A percentile compares a stretch with the other conserved stretches of the same genome.
Conservation (phyloP, 2,329 filamentous ascomycete genomes). For the Ilyonectria robusta region DNA sequence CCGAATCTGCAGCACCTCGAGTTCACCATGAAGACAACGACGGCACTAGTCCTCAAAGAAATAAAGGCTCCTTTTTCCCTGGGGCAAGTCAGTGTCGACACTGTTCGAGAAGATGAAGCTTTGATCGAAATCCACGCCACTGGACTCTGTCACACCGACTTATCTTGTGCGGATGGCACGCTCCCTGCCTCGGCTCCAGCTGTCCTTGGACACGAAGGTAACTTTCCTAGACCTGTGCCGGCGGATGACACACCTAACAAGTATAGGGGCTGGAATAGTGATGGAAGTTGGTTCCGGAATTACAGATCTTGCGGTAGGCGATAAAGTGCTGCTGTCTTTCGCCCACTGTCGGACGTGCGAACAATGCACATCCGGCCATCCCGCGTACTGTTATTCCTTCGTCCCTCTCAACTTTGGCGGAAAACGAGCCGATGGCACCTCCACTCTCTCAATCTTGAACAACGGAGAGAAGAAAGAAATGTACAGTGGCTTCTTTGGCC, state of each 20-base stretch:
- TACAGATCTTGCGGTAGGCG: constrained; percentile 15
- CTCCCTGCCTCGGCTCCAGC: constrained; percentile 23
- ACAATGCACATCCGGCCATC: constrained; percentile 23
- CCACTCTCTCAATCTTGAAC: not conserved
- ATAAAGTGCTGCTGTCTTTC: constrained; percentile 26
- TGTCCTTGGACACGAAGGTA: constrained; percentile 25
- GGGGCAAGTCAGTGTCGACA: constrained; percentile 12
- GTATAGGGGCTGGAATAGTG: constrained; percentile 20
- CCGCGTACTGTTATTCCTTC: constrained; percentile 26
- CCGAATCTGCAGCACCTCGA: not conserved
- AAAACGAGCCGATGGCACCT: constrained; percentile 5
- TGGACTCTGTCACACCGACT: constrained; percentile 20
- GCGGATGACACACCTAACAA: not conserved
- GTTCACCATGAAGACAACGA: constrained; percentile 19
- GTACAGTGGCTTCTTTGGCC: constrained; percentile 51
- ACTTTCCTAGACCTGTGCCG: not conserved
- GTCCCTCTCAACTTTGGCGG: constrained; percentile 25
- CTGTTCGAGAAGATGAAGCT: constrained; percentile 21
- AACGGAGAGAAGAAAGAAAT: constrained; percentile 8
- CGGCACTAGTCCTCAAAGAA: constrained; percentile 19
- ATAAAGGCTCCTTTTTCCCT: constrained; percentile 22
- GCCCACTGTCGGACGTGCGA: constrained; percentile 16
- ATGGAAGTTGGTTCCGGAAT: constrained; percentile 19
- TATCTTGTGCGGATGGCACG: constrained; percentile 23
- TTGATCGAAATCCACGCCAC: constrained; percentile 24